phyloP scores from a whole-genome alignment of 73 alveolate genomes.

The Symbiodinium natans region DNA sequence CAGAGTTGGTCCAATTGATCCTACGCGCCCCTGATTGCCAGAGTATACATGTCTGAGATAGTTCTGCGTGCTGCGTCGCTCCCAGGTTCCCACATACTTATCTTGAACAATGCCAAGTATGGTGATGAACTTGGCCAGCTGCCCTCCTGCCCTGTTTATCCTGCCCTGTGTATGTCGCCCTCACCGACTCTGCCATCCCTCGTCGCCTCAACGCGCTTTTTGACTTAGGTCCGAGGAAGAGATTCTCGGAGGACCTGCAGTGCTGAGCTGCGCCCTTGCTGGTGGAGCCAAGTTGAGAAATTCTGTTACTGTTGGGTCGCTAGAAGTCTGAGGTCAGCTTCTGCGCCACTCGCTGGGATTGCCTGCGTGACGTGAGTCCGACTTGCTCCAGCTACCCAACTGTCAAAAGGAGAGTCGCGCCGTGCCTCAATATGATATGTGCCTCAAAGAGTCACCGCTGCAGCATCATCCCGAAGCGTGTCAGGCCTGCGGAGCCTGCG shows the following conservation, averaged over 20 bases:
- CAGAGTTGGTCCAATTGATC: too few species aligned
- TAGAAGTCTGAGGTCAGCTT: slow-evolving; percentile 43
- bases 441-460: too few species aligned
- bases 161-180: neutral
- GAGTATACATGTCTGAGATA: too few species aligned
- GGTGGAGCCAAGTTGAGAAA: neutral
- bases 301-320: too few species aligned
- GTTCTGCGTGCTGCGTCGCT: too few species aligned
- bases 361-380: neutral
- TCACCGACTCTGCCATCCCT: neutral
- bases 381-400: neutral
- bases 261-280: slow-evolving; percentile 27
- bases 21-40: too few species aligned
- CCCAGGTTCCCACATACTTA: slow-evolving; percentile 54
- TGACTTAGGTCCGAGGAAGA: slow-evolving; percentile 54
- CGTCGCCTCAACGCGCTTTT: neutral
- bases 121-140: slow-evolving; percentile 72
- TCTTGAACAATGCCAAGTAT: slow-evolving; percentile 77
- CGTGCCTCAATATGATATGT: too few species aligned
- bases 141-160: neutral
- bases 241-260: slow-evolving; percentile 76
- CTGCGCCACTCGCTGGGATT: slow-evolving; percentile 67
- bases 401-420: neutral
- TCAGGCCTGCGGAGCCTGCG: neutral
- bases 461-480: too few species aligned